Base-by-base conservation (phyloP, 2,329 filamentous ascomycete species). In the Tolypocladium inflatum region DNA sequence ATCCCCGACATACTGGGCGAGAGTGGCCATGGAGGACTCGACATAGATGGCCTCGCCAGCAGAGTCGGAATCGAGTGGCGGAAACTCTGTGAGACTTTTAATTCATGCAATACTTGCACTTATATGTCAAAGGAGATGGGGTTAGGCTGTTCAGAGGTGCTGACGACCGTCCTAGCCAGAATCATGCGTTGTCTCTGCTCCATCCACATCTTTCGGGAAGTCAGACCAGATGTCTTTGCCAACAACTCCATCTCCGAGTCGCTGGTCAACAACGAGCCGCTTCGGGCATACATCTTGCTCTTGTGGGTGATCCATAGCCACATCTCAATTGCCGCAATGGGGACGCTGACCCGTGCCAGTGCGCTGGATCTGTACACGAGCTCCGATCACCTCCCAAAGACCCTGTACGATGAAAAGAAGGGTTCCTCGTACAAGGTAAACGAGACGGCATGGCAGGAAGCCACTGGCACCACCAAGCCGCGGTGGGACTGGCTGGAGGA, bases 401-500 rank as follows among this genome's bases (percentile, higher is more conserved):
- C 59, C 33, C 66, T 73, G 8, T 59, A 55, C 9, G 63, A 71
- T 56, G 60, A 62, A 9, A 52, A 58, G 30, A 67, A 64, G 45
- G 70, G 71, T 1, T 45, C 64, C 6, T 70, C 66, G 9, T 73
- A 73, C 56, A 61, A 65, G 23, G 64, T 71, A 3, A 63, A 67
- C 17, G 53, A 64, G 13, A 72, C 70, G 1, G 59, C 71, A 3
- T 72, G 65, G 59, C 70, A 73, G 48, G 65, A 67, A 33, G 70
- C 68, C 9, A 56, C 69, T 4, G 63, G 62, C 2, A 69, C 66
- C 3, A 57, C 50, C 7, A 66, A 67, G 54, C 55, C 70, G 5
- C 61, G 70, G 38, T 73, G 71, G 71, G 66, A 71, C 35, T 73
- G 71, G 71, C 59, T 73, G 17, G 71, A 72, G 55, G 69, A 71